Percentiles rank a stretch among this genome's conserved stretches.
Evolutionary conservation across 371 early-diverging fungal species (phyloP).

Genomic region (Mucor piriformis): DNA sequence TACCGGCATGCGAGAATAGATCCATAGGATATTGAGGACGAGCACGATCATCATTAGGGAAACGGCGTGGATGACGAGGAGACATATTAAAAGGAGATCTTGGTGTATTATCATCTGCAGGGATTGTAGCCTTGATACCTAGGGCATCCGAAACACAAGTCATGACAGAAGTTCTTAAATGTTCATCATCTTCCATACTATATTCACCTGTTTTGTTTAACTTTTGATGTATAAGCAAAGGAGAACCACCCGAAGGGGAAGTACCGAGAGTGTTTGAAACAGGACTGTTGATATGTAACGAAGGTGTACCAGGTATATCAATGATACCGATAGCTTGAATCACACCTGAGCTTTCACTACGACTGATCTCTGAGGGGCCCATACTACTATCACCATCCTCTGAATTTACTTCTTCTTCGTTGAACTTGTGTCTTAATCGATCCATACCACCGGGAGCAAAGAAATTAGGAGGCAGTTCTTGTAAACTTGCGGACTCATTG

Average conservation of each 20-base stretch:
- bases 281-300: slow-evolving; percentile 23
- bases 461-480: slow-evolving; percentile 60
- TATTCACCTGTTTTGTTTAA: slow-evolving; percentile 41
- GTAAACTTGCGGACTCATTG: slow-evolving; percentile 68
- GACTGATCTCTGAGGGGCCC: slow-evolving; percentile 26
- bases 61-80: slow-evolving; percentile 17
- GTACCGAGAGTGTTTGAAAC: neutral
- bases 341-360: slow-evolving; percentile 37
- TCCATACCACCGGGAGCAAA: slow-evolving; percentile 72
- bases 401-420: slow-evolving; percentile 30
- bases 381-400: slow-evolving; percentile 15
- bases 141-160: slow-evolving; percentile 59
- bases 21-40: slow-evolving; percentile 39
- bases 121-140: slow-evolving; percentile 23
- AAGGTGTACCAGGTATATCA: slow-evolving; percentile 39
- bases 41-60: neutral
- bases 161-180: slow-evolving; percentile 66
- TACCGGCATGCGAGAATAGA: slow-evolving; percentile 48
- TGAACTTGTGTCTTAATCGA: slow-evolving; percentile 64
- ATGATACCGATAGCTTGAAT: slow-evolving; percentile 45
- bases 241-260: slow-evolving; percentile 2
- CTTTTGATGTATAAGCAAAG: slow-evolving; percentile 20
- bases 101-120: slow-evolving; percentile 1
- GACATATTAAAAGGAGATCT: neutral
- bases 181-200: slow-evolving; percentile 65